A percentile compares a stretch with the other conserved stretches of the same genome.
These are phyloP conservation scores for Mucuna pruriens DNA, from an alignment of 306 rosid genomes.

Conservation along the genomic window DNA sequence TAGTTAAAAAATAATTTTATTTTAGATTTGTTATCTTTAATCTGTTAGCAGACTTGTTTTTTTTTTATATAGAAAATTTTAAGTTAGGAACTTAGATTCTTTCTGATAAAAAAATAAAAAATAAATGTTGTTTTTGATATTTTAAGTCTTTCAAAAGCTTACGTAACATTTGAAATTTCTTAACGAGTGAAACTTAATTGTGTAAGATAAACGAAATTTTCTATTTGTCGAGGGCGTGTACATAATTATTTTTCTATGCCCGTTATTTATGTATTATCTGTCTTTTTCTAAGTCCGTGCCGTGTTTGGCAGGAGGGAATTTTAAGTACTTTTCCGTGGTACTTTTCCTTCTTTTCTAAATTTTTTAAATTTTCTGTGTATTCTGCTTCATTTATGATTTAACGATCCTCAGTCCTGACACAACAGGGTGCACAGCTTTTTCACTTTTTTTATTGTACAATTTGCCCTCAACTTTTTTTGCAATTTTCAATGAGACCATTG, in stretches of 20 bases:
- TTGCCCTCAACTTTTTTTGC: constrained; percentile 5
- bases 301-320: constrained; percentile 37
- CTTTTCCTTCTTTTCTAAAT: constrained; percentile 39
- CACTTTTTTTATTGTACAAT: neutral
- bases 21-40: too few relatives aligned
- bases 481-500: neutral
- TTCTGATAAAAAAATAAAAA: too few relatives aligned
- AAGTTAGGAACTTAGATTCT: too few relatives aligned
- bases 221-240: neutral
- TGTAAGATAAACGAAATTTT: neutral
- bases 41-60: too few relatives aligned
- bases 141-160: neutral
- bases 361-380: constrained; percentile 1
- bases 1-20: too few relatives aligned
- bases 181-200: neutral
- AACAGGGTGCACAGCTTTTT: constrained; percentile 22
- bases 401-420: constrained; percentile 42
- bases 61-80: too few relatives aligned
- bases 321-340: constrained; percentile 73
- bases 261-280: constrained; percentile 23
- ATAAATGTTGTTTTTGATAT: too few relatives aligned
- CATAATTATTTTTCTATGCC: neutral
- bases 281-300: constrained; percentile 38
- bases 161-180: neutral
- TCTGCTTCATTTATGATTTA: constrained; percentile 31